Percentiles rank a stretch among this genome's conserved stretches.
Evolutionary conservation across 2,329 filamentous ascomycete genomes (phyloP).

Genomic region (Ophiosphaerella korrae): DNA sequence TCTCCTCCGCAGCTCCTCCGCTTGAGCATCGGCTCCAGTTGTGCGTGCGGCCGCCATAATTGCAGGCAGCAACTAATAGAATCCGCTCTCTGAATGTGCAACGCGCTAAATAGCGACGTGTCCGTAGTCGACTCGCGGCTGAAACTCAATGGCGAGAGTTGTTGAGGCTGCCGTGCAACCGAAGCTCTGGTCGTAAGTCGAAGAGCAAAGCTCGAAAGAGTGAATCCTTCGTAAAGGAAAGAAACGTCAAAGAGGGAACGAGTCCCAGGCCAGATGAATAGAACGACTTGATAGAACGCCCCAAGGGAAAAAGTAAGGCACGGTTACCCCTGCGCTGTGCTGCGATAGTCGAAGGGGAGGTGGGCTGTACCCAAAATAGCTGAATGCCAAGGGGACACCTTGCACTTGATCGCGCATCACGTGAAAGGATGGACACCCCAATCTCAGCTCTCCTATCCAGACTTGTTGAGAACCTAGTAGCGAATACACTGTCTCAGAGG

Average conservation of each 20-base stretch:
- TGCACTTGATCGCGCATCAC: neutral
- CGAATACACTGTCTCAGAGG: neutral
- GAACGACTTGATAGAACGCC: neutral
- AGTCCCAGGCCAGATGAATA: conserved; percentile 17
- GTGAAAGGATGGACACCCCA: neutral
- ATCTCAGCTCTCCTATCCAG: too few species aligned
- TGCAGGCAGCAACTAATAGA: neutral
- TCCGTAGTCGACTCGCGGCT: neutral
- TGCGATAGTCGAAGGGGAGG: conserved; percentile 2
- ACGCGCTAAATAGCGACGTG: conserved; percentile 15
- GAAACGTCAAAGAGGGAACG: conserved; percentile 14
- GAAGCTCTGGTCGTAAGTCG: neutral
- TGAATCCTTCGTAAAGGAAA: conserved; percentile 3
- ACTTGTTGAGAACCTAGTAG: neutral
- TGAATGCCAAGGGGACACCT: conserved; percentile 2
- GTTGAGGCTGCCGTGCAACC: neutral
- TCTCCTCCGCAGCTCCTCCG: conserved; percentile 54
- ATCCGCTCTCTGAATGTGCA: neutral
- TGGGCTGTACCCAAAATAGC: conserved; percentile 4
- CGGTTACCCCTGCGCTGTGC: conserved; percentile 5
- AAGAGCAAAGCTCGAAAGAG: neutral
- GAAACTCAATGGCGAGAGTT: conserved; percentile 8
- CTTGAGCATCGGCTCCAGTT: conserved; percentile 50
- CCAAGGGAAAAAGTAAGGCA: conserved; percentile 6
- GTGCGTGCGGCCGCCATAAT: conserved; percentile 40